These are phyloP conservation scores for Monosporascus cannonballus DNA, from an alignment of 2,329 filamentous ascomycete species.

Conservation along the genomic window DNA sequence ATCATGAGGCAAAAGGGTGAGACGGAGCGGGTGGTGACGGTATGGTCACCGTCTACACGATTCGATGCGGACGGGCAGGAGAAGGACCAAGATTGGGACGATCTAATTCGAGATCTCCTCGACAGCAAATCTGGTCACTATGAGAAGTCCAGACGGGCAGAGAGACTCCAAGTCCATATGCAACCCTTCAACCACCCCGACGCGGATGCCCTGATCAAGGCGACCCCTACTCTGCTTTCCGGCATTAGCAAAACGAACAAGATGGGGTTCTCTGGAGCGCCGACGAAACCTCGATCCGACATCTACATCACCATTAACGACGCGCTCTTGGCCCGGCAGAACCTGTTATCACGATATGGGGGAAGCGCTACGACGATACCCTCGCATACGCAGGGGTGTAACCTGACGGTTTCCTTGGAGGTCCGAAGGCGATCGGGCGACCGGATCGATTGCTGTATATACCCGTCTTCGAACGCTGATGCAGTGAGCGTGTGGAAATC, in stretches of 20 bases:
- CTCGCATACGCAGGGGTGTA: slow-evolving; percentile 56
- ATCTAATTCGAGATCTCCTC: slow-evolving; percentile 66
- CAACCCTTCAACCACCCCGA: slow-evolving; percentile 73
- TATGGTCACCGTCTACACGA: slow-evolving; percentile 64
- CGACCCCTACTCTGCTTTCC: slow-evolving; percentile 81
- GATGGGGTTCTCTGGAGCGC: slow-evolving; percentile 90
- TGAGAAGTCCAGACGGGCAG: slow-evolving; percentile 64
- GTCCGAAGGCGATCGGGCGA: slow-evolving; percentile 74
- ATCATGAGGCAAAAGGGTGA: slow-evolving; percentile 68
- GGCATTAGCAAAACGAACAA: slow-evolving; percentile 76
- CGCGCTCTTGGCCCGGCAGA: slow-evolving; percentile 71
- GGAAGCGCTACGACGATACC: slow-evolving; percentile 72
- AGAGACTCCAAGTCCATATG: slow-evolving; percentile 73
- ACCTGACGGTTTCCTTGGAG: slow-evolving; percentile 84
- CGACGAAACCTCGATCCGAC: slow-evolving; percentile 81
- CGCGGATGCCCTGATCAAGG: slow-evolving; percentile 73
- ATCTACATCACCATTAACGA: slow-evolving; percentile 87
- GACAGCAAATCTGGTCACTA: slow-evolving; percentile 69
- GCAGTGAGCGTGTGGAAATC: slow-evolving; percentile 85
- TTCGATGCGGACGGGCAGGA: slow-evolving; percentile 51
- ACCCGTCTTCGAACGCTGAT: slow-evolving; percentile 72
- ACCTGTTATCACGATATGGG: slow-evolving; percentile 56
- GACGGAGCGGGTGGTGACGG: slow-evolving; percentile 66
- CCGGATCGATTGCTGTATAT: slow-evolving; percentile 83
- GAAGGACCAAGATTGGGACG: slow-evolving; percentile 62